Conservation (phyloP, 139 green algal genomes). For the Coelastrella sp. region DNA sequence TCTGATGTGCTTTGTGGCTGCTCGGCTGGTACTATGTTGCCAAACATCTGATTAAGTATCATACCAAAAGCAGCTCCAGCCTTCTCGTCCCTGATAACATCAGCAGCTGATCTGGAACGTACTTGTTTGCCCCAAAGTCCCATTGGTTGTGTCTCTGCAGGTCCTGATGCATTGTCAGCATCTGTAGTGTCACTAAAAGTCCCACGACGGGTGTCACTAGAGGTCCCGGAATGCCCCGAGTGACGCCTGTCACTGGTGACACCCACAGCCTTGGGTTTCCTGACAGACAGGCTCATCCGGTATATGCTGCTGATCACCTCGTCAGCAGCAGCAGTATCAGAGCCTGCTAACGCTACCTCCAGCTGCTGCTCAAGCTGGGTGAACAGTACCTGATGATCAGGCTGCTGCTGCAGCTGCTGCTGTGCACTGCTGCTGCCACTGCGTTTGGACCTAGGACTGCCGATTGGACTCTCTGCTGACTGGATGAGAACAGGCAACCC, state of each 20-base stretch:
- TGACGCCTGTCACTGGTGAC: not conserved
- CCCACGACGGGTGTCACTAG: not conserved
- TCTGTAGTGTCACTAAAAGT: not conserved
- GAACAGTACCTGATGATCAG: not conserved
- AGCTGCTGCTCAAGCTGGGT: constrained; percentile 20
- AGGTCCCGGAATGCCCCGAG: not conserved
- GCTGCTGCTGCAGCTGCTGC: constrained; percentile 34
- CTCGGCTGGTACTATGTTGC: not conserved
- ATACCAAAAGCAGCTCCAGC: not conserved
- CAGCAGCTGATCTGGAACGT: not conserved
- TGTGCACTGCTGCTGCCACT: constrained; percentile 11
- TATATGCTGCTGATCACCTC: constrained; percentile 27
- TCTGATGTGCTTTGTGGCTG: not conserved
- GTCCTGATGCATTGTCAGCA: not conserved
- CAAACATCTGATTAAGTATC: constrained; percentile 22
- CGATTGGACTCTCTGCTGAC: not conserved
- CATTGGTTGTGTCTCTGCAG: not conserved
- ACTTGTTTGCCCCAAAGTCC: not conserved
- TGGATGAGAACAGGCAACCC: not conserved
- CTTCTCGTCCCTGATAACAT: not conserved
- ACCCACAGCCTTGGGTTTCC: not conserved
- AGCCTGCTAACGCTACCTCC: not conserved
- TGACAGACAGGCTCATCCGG: constrained; percentile 14
- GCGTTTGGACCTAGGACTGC: not conserved
- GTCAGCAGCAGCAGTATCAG: constrained; percentile 1